phyloP scores from a whole-genome alignment of 768 basidiomycete species.

The Panaeolus papilionaceus region DNA sequence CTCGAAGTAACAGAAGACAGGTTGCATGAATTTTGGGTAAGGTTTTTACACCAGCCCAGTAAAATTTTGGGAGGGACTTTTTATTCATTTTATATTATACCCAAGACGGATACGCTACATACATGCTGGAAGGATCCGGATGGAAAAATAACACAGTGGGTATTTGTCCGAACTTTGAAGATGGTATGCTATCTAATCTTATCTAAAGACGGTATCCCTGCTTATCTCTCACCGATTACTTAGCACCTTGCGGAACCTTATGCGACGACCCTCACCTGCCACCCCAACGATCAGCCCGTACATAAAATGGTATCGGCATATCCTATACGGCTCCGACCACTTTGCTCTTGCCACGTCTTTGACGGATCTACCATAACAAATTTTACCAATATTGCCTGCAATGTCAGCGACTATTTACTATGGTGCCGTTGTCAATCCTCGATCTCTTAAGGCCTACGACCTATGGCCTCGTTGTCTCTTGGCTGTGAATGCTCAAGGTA shows the following conservation, averaged over 20 bases:
- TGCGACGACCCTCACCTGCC: slow-evolving; percentile 13
- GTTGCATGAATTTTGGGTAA: too few relatives aligned
- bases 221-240: neutral
- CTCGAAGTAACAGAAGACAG: too few relatives aligned
- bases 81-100: too few relatives aligned
- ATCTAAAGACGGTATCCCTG: neutral
- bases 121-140: too few relatives aligned
- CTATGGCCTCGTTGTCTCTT: slow-evolving; percentile 61
- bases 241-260: neutral
- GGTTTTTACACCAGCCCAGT: too few relatives aligned
- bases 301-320: slow-evolving; percentile 11
- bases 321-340: neutral
- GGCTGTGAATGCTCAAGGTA: slow-evolving; percentile 49
- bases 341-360: slow-evolving; percentile 4
- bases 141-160: too few relatives aligned
- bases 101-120: too few relatives aligned
- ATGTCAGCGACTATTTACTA: slow-evolving; percentile 42
- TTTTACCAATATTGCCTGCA: slow-evolving; percentile 23
- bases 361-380: neutral
- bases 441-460: slow-evolving; percentile 45
- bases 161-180: too few relatives aligned
- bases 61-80: too few relatives aligned
- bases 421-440: slow-evolving; percentile 64
- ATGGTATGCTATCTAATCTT: neutral
- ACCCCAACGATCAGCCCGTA: neutral